Evolutionary conservation across 1,284 basidiomycete genomes (phyloP), one percentile per base, ranked within the genome.

Genomic region (Cutaneotrichosporon sp.): DNA sequence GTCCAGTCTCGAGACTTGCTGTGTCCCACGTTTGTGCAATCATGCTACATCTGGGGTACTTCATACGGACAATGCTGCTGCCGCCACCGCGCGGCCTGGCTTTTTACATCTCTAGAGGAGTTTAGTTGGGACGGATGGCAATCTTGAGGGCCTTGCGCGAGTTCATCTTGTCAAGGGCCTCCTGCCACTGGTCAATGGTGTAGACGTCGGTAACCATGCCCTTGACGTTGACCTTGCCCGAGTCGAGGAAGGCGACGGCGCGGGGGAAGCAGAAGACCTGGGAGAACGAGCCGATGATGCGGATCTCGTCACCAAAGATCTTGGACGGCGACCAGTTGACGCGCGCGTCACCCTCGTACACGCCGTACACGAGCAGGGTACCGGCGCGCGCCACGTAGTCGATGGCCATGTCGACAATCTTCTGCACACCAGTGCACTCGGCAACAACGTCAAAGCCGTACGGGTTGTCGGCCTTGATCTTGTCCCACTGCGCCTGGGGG

Each of bases 371-470:
- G 52, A 73, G 65, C n/a, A 73, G 65, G 7, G 71, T 72, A 36
- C 71, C 71, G 38, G 66, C 67, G 57, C 88, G 79, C 15, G 88
- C 80, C 36, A 92, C 89, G 68, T 88, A 89, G 76, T 89, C 81
- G 74, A 92, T 87, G 26, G 84, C 77, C 51, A 87, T 83, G 66
- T 89, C 84, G 26, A 87, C 87, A 43, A 92, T 76, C 59, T 83
- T 83, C 75, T 88, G 86, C 33, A 84, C 83, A 52, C 89, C 89
- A 3, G 89, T 91, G 36, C 88, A 89, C 74, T 91, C 89, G 46
- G 87, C 87, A 26, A 92, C 89, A 37, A 90, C 82, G 70, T 92
- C 89, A 68, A 92, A 91, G 20, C 89, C 88, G 68, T 87, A 84
- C 30, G 86, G 87, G 71, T 91, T 81, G 57, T 85, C 83, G 66